Base-by-base conservation (phyloP, 1,284 basidiomycete genomes). In the Ustilago curta region DNA sequence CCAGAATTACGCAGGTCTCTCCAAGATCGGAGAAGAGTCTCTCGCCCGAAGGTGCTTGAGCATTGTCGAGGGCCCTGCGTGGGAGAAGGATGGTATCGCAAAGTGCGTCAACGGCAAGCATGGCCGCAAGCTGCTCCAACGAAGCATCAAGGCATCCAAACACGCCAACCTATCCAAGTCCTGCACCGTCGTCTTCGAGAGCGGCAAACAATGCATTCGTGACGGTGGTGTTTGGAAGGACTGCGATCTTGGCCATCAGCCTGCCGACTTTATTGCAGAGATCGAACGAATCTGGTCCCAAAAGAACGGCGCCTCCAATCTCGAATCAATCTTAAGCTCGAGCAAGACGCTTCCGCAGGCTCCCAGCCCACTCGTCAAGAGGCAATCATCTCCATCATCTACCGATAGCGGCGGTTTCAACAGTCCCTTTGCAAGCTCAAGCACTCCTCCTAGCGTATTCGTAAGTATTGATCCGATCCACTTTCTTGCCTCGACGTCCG, bases 391-490 rank as follows among this genome's bases (percentile, higher is more conserved):
- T 35, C 54, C 71, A 3, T 44, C 63, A 8, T 5, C 49, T n/a
- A 52, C 58, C 53, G 48, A 55, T 37, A 39, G 31, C 18, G 55
- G 57, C 23, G 55, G 57, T 16, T 64, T 59, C 50, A 56, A 23
- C 44, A 68, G 60, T 37, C 57, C 53, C 23, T 60, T 61, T 44
- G 45, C 50, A 4, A 66, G 64, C 12, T 74, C 70, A 1, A 53
- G 65, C 29, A 72, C 77, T n/a, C 77, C 79, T 3, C 70, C 79
- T 8, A 79, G 77, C 57, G 77, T 79, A 27, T 81, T 81, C 57
- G 77, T 80, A 74, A 80, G 78, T 80, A 42, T 19, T 14, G 2
- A n/a, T 9, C 23, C 2, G n/a, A 12, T 21, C 21, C 31, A 2
- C 2, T 11, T 25, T 18, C 3, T n/a, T 44, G 23, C 31, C 16